A percentile compares a stretch with the other conserved stretches of the same genome.
These are phyloP conservation scores for Tricladium varicosporioides DNA, from an alignment of 2,329 filamentous ascomycete genomes.

Conservation along the genomic window DNA sequence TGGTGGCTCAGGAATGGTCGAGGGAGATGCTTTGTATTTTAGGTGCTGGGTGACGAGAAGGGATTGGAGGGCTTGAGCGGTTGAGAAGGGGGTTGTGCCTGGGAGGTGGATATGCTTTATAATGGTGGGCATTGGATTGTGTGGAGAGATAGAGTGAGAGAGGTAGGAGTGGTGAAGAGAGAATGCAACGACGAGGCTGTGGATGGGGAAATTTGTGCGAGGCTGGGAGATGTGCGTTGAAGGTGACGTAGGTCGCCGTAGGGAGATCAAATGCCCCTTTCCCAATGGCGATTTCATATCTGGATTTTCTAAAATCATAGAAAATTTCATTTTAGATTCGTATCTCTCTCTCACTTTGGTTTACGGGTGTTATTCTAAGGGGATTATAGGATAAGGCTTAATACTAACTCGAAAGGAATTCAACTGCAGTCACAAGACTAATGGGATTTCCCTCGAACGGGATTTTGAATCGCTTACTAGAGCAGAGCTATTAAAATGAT, in stretches of 20 bases:
- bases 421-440: no score
- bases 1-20: slow-evolving; percentile 44
- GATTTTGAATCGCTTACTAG: no score
- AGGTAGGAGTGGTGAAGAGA: neutral
- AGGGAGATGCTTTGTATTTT: slow-evolving; percentile 48
- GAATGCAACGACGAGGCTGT: neutral
- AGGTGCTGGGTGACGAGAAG: slow-evolving; percentile 56
- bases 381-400: no score
- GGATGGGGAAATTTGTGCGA: neutral
- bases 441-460: no score
- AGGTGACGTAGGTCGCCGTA: neutral
- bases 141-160: no score
- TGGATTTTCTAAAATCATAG: no score
- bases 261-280: neutral
- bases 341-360: no score
- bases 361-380: no score
- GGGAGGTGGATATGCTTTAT: slow-evolving; percentile 62
- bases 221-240: no score
- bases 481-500: no score
- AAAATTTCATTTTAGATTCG: no score
- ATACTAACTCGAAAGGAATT: no score
- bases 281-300: neutral
- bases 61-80: slow-evolving; percentile 55
- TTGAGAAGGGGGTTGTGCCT: slow-evolving; percentile 50
- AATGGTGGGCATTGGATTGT: slow-evolving; percentile 11